Evolutionary conservation across 352 stramenopile species (phyloP).

Genomic region (Globisporangium rhizosaccharum): DNA sequence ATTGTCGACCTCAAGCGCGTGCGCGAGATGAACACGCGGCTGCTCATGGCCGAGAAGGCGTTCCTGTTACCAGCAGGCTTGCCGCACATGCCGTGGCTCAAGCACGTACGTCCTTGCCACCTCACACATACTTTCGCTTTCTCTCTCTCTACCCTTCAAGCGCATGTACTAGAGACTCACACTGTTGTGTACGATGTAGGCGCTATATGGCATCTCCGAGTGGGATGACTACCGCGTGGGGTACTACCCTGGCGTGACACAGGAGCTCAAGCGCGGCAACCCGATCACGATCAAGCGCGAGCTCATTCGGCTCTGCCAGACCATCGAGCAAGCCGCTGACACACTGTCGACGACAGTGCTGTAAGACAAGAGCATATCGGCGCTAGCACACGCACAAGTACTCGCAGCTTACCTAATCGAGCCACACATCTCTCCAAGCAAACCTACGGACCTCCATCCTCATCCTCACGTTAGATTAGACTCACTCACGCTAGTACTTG

Average conservation of each 20-base stretch:
- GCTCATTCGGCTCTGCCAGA: constrained; percentile 70
- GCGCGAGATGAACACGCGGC: constrained; percentile 77
- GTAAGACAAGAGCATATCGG: constrained; percentile 10
- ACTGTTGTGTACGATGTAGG: constrained; percentile 17
- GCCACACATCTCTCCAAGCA: no score
- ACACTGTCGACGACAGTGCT: constrained; percentile 56
- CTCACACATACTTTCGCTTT: no score
- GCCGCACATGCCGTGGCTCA: constrained; percentile 73
- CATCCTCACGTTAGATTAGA: no score
- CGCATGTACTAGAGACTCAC: not conserved
- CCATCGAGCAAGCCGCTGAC: constrained; percentile 70
- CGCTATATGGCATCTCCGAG: constrained; percentile 78
- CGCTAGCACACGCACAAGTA: not conserved
- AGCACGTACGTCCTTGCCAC: constrained; percentile 46
- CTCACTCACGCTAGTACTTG: constrained; percentile 29
- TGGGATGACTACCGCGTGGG: constrained; percentile 79
- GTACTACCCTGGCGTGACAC: constrained; percentile 67
- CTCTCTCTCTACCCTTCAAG: no score
- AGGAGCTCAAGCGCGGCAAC: constrained; percentile 64
- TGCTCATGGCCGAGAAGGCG: constrained; percentile 77
- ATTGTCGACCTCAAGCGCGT: constrained; percentile 73
- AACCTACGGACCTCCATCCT: no score
- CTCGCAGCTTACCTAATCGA: no score
- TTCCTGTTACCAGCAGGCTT: constrained; percentile 68
- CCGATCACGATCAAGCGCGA: constrained; percentile 73